Conservation (phyloP, 768 basidiomycete species). For the Lactifluus subvellereus region DNA sequence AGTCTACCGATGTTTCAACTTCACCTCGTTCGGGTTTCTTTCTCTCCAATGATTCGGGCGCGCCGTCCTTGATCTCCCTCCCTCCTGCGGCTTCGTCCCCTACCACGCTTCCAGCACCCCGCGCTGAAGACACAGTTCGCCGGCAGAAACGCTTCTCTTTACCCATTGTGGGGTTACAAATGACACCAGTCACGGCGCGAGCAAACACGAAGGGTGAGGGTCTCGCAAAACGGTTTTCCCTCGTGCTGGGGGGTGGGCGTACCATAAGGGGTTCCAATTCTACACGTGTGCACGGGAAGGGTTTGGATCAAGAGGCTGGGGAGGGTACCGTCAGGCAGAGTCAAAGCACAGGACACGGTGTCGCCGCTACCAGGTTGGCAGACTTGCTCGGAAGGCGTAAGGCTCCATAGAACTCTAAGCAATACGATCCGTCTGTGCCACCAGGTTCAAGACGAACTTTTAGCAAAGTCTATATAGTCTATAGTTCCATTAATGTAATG, state of each 20-base stretch:
- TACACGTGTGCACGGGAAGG: background rate
- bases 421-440: background rate
- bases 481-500: background rate
- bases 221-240: constrained; percentile 49
- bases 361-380: constrained; percentile 49
- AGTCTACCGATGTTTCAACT: constrained; percentile 23
- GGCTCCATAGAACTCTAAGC: background rate
- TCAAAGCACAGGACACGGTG: constrained; percentile 32
- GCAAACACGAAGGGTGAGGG: constrained; percentile 36
- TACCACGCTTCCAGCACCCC: constrained; percentile 18
- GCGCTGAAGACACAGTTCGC: constrained; percentile 56
- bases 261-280: constrained; percentile 6
- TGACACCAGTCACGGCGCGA: constrained; percentile 61
- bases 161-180: constrained; percentile 72
- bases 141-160: constrained; percentile 66
- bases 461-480: background rate
- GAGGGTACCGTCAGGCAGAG: constrained; percentile 22
- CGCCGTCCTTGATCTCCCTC: background rate
- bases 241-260: constrained; percentile 44
- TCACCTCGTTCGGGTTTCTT: constrained; percentile 23
- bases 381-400: constrained; percentile 43
- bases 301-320: constrained; percentile 13
- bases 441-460: background rate
- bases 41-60: constrained; percentile 12
- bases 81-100: background rate